Conservation (phyloP, 148 eudicot genomes). For the Dianthus caryophyllus region DNA sequence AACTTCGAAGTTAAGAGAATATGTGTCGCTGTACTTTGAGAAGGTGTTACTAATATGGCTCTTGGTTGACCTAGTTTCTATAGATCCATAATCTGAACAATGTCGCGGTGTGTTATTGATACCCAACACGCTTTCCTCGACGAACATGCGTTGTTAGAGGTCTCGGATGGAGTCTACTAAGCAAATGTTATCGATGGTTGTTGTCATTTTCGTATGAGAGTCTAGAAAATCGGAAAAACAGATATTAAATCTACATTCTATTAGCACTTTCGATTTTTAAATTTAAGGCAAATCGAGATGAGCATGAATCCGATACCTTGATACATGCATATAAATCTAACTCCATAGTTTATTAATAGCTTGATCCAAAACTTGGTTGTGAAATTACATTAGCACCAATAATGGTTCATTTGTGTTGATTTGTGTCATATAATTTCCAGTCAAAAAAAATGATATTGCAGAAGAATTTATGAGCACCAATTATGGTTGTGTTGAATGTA, state of each 20-base stretch:
- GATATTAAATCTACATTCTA: not conserved
- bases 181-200: too few species aligned
- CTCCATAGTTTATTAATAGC: not conserved
- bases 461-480: conserved; percentile 12
- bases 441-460: conserved; percentile 21
- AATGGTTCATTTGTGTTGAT: conserved; percentile 9
- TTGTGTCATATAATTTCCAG: conserved; percentile 12
- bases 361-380: not conserved
- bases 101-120: too few species aligned
- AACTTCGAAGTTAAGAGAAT: not conserved
- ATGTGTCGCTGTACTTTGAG: not conserved
- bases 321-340: not conserved
- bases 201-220: too few species aligned
- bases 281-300: too few species aligned
- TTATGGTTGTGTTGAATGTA: conserved; percentile 9
- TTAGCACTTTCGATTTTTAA: not conserved
- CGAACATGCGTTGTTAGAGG: too few species aligned
- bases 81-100: too few species aligned
- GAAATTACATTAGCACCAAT: not conserved
- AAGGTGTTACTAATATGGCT: too few species aligned
- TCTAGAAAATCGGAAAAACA: too few species aligned
- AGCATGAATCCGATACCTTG: conserved; percentile 27
- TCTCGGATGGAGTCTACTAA: too few species aligned
- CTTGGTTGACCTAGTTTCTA: too few species aligned
- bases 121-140: too few species aligned